Percentiles rank a stretch among this genome's conserved stretches.
phyloP scores from a whole-genome alignment of 2,329 filamentous ascomycete genomes.

The Nemania diffusa region DNA sequence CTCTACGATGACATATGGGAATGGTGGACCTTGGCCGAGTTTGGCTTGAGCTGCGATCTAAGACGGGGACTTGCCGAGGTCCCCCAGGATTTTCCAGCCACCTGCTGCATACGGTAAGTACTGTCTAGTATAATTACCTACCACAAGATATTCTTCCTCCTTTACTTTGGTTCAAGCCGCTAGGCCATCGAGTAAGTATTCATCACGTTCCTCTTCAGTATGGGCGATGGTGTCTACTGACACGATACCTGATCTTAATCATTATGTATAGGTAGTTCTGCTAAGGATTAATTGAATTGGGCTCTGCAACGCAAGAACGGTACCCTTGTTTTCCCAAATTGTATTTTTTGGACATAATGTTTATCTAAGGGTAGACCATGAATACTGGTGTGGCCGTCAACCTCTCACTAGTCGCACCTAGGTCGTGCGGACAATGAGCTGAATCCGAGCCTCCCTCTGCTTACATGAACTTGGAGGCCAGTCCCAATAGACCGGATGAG shows the following conservation, averaged over 20 bases:
- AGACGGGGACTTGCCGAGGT: constrained; percentile 23
- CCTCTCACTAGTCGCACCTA: not conserved
- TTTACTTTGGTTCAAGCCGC: not conserved
- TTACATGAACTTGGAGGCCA: constrained; percentile 50
- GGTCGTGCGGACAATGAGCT: not conserved
- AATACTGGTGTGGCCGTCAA: not conserved
- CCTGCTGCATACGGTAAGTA: not conserved
- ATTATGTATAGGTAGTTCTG: not conserved
- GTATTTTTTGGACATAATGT: constrained; percentile 1
- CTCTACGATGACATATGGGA: not conserved
- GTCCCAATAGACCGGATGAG: constrained; percentile 41
- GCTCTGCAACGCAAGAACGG: not conserved
- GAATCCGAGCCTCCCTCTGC: not conserved
- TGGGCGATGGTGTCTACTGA: no score
- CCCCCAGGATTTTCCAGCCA: not conserved
- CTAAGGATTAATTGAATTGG: not conserved
- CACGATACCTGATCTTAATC: not conserved
- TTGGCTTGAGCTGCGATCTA: not conserved
- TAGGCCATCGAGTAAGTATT: no score
- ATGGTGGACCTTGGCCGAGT: not conserved
- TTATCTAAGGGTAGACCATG: not conserved
- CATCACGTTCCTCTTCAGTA: no score
- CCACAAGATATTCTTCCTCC: not conserved
- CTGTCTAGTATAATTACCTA: not conserved
- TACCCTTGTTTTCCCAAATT: not conserved